Conservation (phyloP, 371 early-diverging fungal genomes). For the Syncephalastrum racemosum region DNA sequence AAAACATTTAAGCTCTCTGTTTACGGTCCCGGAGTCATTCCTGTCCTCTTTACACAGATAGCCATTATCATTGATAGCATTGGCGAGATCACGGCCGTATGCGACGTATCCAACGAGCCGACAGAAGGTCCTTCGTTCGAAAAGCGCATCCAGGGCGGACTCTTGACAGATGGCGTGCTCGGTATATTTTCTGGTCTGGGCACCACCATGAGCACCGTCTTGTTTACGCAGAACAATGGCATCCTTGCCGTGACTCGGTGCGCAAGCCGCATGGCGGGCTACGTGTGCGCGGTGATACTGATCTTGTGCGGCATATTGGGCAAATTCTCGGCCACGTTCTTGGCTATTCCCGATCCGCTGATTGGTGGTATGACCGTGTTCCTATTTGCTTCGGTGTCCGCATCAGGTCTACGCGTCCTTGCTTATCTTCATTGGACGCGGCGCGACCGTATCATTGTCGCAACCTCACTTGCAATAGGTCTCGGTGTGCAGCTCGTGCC, state of each 20-base stretch:
- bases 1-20: constrained; percentile 49
- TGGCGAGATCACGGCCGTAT: constrained; percentile 62
- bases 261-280: constrained; percentile 54
- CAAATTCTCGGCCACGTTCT: constrained; percentile 57
- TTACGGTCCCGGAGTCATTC: constrained; percentile 57
- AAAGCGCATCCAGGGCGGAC: constrained; percentile 56
- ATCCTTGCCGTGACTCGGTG: constrained; percentile 59
- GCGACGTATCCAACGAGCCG: constrained; percentile 51
- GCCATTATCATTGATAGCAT: constrained; percentile 52
- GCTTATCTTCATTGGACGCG: constrained; percentile 58
- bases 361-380: constrained; percentile 62
- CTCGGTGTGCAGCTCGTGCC: constrained; percentile 55
- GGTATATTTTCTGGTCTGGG: constrained; percentile 46
- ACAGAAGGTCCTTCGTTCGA: constrained; percentile 58
- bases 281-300: constrained; percentile 53
- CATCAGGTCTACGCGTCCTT: constrained; percentile 57
- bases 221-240: constrained; percentile 62
- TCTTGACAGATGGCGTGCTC: constrained; percentile 56
- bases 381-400: constrained; percentile 53
- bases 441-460: constrained; percentile 58
- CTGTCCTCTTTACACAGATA: constrained; percentile 48
- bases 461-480: constrained; percentile 40
- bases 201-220: constrained; percentile 53
- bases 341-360: constrained; percentile 51
- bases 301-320: constrained; percentile 55